A percentile compares a stretch with the other conserved stretches of the same genome.
Conservation (phyloP, 208 protist genomes). For the Crithidia fasciculata region DNA sequence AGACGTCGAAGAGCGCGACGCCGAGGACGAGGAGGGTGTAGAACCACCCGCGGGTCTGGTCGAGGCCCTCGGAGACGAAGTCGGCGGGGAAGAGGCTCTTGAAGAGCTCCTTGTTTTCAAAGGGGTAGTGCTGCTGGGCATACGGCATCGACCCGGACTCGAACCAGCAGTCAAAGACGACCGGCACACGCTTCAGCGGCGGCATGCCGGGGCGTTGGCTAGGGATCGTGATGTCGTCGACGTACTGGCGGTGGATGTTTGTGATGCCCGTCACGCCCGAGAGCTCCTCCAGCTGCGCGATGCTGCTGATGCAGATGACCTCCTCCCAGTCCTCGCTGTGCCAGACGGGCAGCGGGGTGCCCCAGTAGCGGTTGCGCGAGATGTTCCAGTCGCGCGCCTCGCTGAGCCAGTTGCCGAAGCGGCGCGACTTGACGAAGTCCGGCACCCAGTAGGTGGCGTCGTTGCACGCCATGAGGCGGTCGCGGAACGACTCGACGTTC, state of each 20-base stretch:
- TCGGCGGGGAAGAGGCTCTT: conserved; percentile 97
- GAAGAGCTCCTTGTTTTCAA: conserved; percentile 98
- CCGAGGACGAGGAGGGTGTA: conserved; percentile 99
- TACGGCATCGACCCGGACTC: conserved; percentile 99
- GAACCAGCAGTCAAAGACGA: conserved; percentile 99
- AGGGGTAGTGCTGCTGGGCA: conserved; percentile 99
- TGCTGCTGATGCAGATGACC: conserved; percentile 95
- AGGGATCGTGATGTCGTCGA: conserved; percentile 99
- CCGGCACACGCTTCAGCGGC: conserved; percentile 91
- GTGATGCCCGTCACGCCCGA: conserved; percentile 91
- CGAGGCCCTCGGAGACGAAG: conserved; percentile 99
- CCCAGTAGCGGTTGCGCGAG: conserved; percentile 98
- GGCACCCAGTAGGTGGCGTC: conserved; percentile 98
- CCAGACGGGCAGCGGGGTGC: conserved; percentile 99
- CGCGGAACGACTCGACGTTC: conserved; percentile 96
- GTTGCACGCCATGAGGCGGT: conserved; percentile 96
- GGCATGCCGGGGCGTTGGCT: conserved; percentile 90
- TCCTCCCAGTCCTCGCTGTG: conserved; percentile 96
- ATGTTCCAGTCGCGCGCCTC: conserved; percentile 99
- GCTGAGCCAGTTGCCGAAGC: conserved; percentile 99
- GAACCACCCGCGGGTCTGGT: conserved; percentile 99
- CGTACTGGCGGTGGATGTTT: conserved; percentile 97
- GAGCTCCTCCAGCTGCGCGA: conserved; percentile 97
- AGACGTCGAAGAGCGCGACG: conserved; percentile 97
- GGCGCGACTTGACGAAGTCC: conserved; percentile 95